Evolutionary conservation across 2,329 filamentous ascomycete genomes (phyloP).

Genomic region (Rutstroemia sp.): DNA sequence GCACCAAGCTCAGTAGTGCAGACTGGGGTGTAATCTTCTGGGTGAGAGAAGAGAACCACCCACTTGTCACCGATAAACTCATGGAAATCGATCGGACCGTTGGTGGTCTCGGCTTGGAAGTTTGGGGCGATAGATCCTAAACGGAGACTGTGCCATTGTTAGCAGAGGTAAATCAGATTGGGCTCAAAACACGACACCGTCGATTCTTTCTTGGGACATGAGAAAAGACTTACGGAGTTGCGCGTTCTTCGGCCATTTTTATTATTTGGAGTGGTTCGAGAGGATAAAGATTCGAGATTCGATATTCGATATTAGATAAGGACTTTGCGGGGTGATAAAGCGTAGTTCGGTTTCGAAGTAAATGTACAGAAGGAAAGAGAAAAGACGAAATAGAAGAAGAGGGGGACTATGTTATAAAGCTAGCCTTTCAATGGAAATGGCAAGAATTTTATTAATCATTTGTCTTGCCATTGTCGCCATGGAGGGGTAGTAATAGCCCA

Average conservation of each 20-base stretch:
- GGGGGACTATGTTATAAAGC: background rate
- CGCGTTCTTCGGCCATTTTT: conserved; percentile 15
- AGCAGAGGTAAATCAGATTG: background rate
- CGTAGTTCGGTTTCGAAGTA: background rate
- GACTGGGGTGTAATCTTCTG: conserved; percentile 87
- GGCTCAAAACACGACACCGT: background rate
- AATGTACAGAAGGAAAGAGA: background rate
- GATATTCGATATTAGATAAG: background rate
- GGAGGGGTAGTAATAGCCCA: background rate
- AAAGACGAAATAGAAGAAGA: background rate
- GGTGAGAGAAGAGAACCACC: conserved; percentile 80
- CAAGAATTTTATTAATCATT: conserved; percentile 4
- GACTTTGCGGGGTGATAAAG: background rate
- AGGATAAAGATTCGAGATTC: background rate
- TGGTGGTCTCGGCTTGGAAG: conserved; percentile 76
- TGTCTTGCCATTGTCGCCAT: conserved; percentile 4
- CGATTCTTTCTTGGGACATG: background rate
- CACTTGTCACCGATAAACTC: conserved; percentile 72
- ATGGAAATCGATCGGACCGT: conserved; percentile 74
- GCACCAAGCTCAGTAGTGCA: conserved; percentile 94
- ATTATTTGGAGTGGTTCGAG: background rate
- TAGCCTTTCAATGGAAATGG: background rate
- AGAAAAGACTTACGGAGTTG: conserved; percentile 15
- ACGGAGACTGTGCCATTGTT: conserved; percentile 43
- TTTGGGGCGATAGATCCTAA: conserved; percentile 65